phyloP scores from a whole-genome alignment of 345 rosid species.

The Eutrema yunnanense region DNA sequence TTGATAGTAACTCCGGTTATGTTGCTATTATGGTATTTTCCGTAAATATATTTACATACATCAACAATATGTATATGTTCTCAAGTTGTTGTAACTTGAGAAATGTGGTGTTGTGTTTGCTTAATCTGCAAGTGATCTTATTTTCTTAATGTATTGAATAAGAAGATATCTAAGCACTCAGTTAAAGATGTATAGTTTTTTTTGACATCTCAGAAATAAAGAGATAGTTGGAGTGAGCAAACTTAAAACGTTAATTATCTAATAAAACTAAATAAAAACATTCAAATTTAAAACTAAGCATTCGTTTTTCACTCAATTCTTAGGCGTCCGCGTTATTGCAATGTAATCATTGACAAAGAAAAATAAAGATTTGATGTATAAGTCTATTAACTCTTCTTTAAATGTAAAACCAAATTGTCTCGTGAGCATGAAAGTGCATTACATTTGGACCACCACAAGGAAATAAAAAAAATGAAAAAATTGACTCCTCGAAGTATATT shows the following conservation, averaged over 20 bases:
- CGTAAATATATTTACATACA: slow-evolving; percentile 2
- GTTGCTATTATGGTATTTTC: slow-evolving; percentile 14
- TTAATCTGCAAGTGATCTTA: neutral
- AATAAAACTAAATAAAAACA: neutral
- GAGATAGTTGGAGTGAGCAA: neutral
- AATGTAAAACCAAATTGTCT: slow-evolving; percentile 2
- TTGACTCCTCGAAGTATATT: neutral
- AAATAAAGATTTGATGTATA: neutral
- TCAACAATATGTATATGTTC: slow-evolving; percentile 2
- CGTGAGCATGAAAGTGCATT: neutral
- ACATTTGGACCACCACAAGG: slow-evolving; percentile 5
- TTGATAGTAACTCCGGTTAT: slow-evolving; percentile 5
- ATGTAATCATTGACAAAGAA: neutral
- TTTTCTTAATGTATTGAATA: neutral
- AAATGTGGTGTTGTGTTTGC: slow-evolving; percentile 2
- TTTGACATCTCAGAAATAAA: neutral
- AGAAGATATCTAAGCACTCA: neutral
- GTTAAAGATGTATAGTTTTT: neutral
- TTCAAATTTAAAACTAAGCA: neutral
- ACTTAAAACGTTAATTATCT: neutral
- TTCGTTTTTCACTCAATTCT: neutral
- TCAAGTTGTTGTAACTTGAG: neutral
- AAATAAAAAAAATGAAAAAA: neutral
- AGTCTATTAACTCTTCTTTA: neutral
- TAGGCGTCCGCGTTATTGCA: neutral